A percentile compares a stretch with the other conserved stretches of the same genome.
These are phyloP conservation scores for Annona cherimola DNA, from an alignment of 164 flowering plant species.

Conservation along the genomic window DNA sequence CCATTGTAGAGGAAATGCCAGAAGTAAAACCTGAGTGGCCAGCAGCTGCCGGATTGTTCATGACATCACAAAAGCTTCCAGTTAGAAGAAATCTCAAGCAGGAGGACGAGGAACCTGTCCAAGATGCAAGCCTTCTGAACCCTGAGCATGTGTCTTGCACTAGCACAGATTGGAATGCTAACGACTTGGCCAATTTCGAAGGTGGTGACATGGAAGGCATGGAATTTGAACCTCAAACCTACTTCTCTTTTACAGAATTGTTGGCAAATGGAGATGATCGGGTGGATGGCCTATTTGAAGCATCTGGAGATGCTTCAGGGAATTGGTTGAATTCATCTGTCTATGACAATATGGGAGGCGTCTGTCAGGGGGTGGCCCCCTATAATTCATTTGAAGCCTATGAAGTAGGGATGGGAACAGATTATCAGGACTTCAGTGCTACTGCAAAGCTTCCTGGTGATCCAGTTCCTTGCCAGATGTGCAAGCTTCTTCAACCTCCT, in stretches of 20 bases:
- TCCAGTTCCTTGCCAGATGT: constrained; percentile 36
- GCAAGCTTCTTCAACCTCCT: constrained; percentile 39
- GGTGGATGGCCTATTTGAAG: constrained; percentile 26
- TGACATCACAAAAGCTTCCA: constrained; percentile 47
- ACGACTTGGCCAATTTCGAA: constrained; percentile 36
- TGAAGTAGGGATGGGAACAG: constrained; percentile 12
- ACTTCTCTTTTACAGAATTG: constrained; percentile 75
- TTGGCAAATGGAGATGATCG: constrained; percentile 56
- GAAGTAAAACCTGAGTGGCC: constrained; percentile 32
- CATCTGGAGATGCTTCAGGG: constrained; percentile 23
- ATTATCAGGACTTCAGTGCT: constrained; percentile 17
- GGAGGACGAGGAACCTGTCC: constrained; percentile 34
- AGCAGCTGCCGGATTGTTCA: constrained; percentile 23
- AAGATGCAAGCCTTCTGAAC: constrained; percentile 16
- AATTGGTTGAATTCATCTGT: constrained; percentile 22
- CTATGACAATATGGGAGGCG: constrained; percentile 6
- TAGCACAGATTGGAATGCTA: constrained; percentile 26
- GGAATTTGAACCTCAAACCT: constrained; percentile 95
- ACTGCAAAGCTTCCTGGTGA: constrained; percentile 2
- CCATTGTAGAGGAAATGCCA: constrained; percentile 25
- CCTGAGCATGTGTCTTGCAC: constrained; percentile 23
- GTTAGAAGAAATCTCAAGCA: constrained; percentile 63
- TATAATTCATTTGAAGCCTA: constrained; percentile 19
- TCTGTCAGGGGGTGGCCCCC: constrained; percentile 7
- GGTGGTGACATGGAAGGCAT: constrained; percentile 42